Conservation (phyloP, 1,284 basidiomycete genomes). For the Inonotus hispidus region DNA sequence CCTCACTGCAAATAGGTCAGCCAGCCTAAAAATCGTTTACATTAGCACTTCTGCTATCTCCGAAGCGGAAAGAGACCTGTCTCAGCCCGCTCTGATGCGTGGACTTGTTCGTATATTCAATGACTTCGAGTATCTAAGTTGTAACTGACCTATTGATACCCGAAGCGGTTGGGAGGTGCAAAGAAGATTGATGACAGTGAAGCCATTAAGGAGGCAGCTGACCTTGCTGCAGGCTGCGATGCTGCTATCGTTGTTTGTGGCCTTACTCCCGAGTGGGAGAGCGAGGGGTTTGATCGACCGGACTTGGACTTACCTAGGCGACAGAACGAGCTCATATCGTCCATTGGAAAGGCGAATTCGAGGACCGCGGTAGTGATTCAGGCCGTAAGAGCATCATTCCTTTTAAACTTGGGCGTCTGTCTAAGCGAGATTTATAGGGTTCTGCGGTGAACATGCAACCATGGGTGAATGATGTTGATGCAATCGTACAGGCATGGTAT, state of each 20-base stretch:
- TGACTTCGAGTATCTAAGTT: neutral
- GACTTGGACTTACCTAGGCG: constrained; percentile 51
- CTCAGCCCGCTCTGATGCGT: constrained; percentile 61
- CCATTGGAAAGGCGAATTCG: constrained; percentile 54
- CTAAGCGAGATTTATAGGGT: constrained; percentile 34
- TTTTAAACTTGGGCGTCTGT: neutral
- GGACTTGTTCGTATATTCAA: constrained; percentile 44
- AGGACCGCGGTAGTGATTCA: constrained; percentile 65
- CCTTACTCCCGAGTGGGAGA: constrained; percentile 64
- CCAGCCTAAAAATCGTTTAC: constrained; percentile 54
- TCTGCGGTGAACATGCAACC: constrained; percentile 60
- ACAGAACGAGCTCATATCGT: constrained; percentile 57
- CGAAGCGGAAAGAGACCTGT: constrained; percentile 30
- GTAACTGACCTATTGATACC: neutral
- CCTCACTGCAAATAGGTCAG: constrained; percentile 39
- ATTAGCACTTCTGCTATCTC: constrained; percentile 50
- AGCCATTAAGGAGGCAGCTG: constrained; percentile 53
- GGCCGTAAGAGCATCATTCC: constrained; percentile 40
- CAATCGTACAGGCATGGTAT: constrained; percentile 61
- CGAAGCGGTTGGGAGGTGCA: constrained; percentile 58
- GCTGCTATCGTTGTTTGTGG: constrained; percentile 58
- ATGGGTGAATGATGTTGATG: constrained; percentile 49
- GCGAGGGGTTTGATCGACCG: constrained; percentile 62
- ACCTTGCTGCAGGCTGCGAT: constrained; percentile 53
- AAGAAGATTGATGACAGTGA: constrained; percentile 55